Conservation (phyloP, 306 rosid genomes). For the Betula pendula region DNA sequence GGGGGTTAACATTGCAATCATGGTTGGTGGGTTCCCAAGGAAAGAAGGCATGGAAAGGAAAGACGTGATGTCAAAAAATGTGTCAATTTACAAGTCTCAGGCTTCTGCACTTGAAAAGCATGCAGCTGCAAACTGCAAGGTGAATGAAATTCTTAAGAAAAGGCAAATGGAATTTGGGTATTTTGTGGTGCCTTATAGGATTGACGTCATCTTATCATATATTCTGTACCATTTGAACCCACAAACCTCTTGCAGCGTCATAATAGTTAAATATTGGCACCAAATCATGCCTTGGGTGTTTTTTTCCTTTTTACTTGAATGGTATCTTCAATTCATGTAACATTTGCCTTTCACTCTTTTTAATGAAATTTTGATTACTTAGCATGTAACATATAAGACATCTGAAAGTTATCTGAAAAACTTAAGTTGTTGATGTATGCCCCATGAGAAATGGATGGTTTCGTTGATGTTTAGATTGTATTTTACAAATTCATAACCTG, state of each 20-base stretch:
- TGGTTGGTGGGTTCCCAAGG: slow-evolving; percentile 99
- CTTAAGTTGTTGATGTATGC: neutral
- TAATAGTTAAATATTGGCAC: neutral
- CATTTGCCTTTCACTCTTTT: too few relatives aligned
- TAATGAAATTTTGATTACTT: too few relatives aligned
- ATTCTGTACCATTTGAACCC: neutral
- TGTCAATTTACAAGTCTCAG: slow-evolving; percentile 90
- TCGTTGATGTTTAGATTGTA: neutral
- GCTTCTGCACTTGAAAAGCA: slow-evolving; percentile 96
- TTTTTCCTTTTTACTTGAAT: neutral
- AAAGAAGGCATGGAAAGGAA: slow-evolving; percentile 99
- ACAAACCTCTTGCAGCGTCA: neutral
- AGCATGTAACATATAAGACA: neutral
- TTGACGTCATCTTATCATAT: neutral
- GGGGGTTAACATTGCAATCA: slow-evolving; percentile 81
- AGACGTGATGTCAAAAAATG: slow-evolving; percentile 94
- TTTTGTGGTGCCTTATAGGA: neutral
- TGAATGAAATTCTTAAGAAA: slow-evolving; percentile 8
- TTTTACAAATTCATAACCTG: neutral
- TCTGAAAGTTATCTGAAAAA: neutral
- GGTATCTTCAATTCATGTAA: too few relatives aligned
- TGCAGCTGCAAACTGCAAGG: slow-evolving; percentile 97
- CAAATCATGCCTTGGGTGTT: neutral
- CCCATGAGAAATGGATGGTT: neutral
- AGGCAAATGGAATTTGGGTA: neutral